phyloP scores from a whole-genome alignment of 768 basidiomycete species.

The Lactarius indigo region DNA sequence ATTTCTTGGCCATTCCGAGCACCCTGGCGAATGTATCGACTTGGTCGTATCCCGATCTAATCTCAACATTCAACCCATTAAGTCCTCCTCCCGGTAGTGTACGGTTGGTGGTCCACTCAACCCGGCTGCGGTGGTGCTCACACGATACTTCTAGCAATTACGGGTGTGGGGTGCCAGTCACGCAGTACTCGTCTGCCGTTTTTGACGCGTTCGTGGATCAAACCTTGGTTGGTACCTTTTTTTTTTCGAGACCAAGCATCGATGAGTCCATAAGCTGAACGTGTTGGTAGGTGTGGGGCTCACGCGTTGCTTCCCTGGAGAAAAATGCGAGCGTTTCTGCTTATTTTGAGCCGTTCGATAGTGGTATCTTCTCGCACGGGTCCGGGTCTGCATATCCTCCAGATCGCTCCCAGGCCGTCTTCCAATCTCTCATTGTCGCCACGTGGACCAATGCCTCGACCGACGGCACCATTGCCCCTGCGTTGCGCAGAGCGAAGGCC shows the following conservation, averaged over 20 bases:
- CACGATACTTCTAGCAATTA: neutral
- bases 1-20: slow-evolving; percentile 21
- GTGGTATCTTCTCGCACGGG: slow-evolving; percentile 7
- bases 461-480: slow-evolving; percentile 47
- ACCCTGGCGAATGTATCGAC: neutral
- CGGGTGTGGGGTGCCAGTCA: neutral
- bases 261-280: neutral
- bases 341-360: slow-evolving; percentile 7
- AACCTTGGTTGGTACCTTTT: neutral
- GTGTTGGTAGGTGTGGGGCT: slow-evolving; percentile 5
- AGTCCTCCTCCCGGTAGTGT: neutral
- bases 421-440: neutral
- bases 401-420: slow-evolving; percentile 10
- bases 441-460: slow-evolving; percentile 24
- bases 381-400: slow-evolving; percentile 18
- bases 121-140: neutral
- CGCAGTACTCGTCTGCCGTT: neutral
- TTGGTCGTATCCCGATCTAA: neutral
- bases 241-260: no score
- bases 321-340: neutral
- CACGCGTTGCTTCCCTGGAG: neutral
- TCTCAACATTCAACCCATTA: neutral
- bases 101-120: neutral
- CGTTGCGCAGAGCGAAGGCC: slow-evolving; percentile 29
- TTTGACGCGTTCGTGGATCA: slow-evolving; percentile 1